Evolutionary conservation across 495 filamentous ascomycete genomes (phyloP), one percentile per base, ranked within the genome.

Genomic region (Pyrenula aspistea): DNA sequence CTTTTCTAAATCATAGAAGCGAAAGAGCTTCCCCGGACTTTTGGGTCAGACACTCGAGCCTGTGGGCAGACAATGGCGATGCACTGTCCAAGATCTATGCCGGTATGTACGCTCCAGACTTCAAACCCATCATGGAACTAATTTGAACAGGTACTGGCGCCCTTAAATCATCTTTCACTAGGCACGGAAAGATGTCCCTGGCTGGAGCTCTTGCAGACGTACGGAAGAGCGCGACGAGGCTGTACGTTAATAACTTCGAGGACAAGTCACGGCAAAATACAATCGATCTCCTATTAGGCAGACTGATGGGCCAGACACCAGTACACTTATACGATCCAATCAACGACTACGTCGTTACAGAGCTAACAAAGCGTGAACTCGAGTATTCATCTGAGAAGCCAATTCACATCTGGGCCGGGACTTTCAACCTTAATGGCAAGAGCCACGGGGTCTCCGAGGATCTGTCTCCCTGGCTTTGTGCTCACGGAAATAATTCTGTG

Each of bases 31-130:
- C 75, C 25, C 77, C 85, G 1, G 93, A 97, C 63, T 86, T 97
- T 61, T 92, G 91, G 83, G 83, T 88, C 67, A 76, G 89, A 31
- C 93, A 98, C 70, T 89, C 89, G 24, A 90, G 79, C 57, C 74
- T 98, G 1, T 98, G 93, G 93, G 93, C 93, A n/a, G 93, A 98
- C 67, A 96, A 96, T 73, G 93, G 93, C 24, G 93, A 98, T 74
- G 83, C 90, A 12, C 71, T 98, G 22, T 95, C 91, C 1, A 88
- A 89, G 63, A 97, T 96, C 20, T 98, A 98, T 68, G 94, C 93
- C 10, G 93, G 93, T 42, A 42, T 42, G 31, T 4, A 42, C 8
- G 15, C 31, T 4, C 4, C 4, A 8, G 31, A 42, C 15, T 42
- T 42, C 31, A 42, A 42, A 42, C 31, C 15, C 31, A 4, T 4